A percentile compares a stretch with the other conserved stretches of the same genome.
phyloP scores from a whole-genome alignment of 306 rosid genomes.

The Vigna radiata region DNA sequence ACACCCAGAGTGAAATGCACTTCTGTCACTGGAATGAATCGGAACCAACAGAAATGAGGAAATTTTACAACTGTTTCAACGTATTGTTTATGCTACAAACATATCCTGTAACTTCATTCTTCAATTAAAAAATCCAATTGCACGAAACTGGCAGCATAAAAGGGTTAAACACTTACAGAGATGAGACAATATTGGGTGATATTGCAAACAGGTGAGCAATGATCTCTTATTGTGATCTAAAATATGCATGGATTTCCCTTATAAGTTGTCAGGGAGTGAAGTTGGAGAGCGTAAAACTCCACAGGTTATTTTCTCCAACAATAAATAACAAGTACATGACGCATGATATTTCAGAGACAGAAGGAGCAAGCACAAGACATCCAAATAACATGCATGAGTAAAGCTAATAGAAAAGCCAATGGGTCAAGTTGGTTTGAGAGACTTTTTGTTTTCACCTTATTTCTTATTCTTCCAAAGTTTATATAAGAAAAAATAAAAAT shows the following conservation, averaged over 20 bases:
- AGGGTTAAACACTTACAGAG: constrained; percentile 3
- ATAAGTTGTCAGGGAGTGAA: constrained; percentile 3
- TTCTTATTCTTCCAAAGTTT: background rate
- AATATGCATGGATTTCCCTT: background rate
- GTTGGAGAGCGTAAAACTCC: constrained; percentile 2
- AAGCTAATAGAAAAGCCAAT: background rate
- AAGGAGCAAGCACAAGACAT: background rate
- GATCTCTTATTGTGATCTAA: background rate
- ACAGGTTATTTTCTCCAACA: constrained; percentile 25
- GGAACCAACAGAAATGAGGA: background rate
- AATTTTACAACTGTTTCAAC: background rate
- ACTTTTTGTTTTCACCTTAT: background rate
- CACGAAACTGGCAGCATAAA: background rate
- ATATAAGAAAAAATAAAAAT: background rate
- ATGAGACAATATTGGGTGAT: background rate
- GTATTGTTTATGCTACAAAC: constrained; percentile 1
- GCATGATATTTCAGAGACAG: constrained; percentile 17
- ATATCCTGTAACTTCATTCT: background rate
- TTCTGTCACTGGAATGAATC: background rate
- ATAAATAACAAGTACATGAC: constrained; percentile 30
- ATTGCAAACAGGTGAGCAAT: constrained; percentile 7
- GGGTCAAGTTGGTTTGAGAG: background rate
- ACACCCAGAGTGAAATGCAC: background rate
- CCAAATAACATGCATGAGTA: constrained; percentile 23
- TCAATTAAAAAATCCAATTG: background rate